A percentile compares a stretch with the other conserved stretches of the same genome.
Conservation (phyloP, 2,329 filamentous ascomycete species). For the Clathrospora elynae region DNA sequence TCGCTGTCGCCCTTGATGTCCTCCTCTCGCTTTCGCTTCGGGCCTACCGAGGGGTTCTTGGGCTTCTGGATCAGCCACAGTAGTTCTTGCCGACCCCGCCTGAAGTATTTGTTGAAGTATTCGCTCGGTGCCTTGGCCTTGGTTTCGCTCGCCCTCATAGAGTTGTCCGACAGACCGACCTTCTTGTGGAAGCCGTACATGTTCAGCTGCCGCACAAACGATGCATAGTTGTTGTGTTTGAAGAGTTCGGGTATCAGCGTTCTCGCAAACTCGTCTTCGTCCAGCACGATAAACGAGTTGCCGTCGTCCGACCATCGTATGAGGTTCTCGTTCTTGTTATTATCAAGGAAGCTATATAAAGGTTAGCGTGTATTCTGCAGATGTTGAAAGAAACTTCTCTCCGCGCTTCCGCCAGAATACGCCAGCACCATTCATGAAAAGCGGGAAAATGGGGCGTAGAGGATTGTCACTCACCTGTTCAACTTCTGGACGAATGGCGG, state of each 20-base stretch:
- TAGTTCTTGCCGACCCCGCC: slow-evolving; percentile 87
- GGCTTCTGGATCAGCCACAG: slow-evolving; percentile 97
- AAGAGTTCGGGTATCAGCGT: slow-evolving; percentile 76
- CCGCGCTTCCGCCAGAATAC: background rate
- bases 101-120: slow-evolving; percentile 97
- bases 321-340: slow-evolving; percentile 88
- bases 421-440: background rate
- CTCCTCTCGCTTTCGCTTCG: slow-evolving; percentile 60
- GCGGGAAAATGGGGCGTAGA: slow-evolving; percentile 1
- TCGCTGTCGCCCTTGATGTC: slow-evolving; percentile 73
- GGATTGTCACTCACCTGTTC: slow-evolving; percentile 73
- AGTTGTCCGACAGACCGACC: slow-evolving; percentile 85
- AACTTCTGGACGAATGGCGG: slow-evolving; percentile 97
- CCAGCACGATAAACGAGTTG: slow-evolving; percentile 93
- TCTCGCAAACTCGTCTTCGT: slow-evolving; percentile 87
- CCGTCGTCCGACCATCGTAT: slow-evolving; percentile 98
- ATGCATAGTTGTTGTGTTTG: slow-evolving; percentile 80
- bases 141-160: slow-evolving; percentile 94
- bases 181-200: slow-evolving; percentile 63
- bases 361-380: slow-evolving; percentile 13
- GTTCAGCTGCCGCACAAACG: slow-evolving; percentile 72
- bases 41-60: slow-evolving; percentile 65
- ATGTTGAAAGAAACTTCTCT: background rate
- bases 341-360: slow-evolving; percentile 79
- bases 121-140: slow-evolving; percentile 98